phyloP scores from a whole-genome alignment of 306 rosid species.

The Rubus parviflorus region DNA sequence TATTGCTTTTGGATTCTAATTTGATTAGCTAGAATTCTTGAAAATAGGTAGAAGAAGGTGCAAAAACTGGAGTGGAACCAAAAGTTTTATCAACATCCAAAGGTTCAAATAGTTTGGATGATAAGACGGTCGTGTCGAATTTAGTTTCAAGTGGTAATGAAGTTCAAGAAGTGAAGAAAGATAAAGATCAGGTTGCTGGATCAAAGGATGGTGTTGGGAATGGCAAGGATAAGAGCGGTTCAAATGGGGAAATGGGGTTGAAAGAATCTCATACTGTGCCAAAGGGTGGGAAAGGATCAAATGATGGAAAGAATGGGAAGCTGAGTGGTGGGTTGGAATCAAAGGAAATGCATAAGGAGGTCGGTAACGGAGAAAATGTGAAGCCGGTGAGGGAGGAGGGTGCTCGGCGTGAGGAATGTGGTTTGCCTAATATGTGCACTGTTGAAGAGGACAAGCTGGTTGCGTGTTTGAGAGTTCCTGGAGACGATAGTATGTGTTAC shows the following conservation, averaged over 20 bases:
- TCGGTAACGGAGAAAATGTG: slow-evolving; percentile 25
- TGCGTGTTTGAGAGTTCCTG: slow-evolving; percentile 56
- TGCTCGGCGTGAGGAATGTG: slow-evolving; percentile 45
- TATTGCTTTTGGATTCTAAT: not conserved
- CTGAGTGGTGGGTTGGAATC: slow-evolving; percentile 5
- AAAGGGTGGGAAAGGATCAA: slow-evolving; percentile 18
- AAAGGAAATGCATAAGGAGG: slow-evolving; percentile 22
- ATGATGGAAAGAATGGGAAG: slow-evolving; percentile 22
- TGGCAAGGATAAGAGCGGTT: slow-evolving; percentile 20
- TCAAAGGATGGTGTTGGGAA: slow-evolving; percentile 17
- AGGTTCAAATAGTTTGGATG: slow-evolving; percentile 10
- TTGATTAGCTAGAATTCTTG: slow-evolving; percentile 15
- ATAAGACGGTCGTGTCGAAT: not conserved
- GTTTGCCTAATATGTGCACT: slow-evolving; percentile 39
- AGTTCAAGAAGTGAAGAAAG: slow-evolving; percentile 21
- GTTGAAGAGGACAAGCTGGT: slow-evolving; percentile 31
- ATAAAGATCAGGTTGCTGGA: slow-evolving; percentile 17
- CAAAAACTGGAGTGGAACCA: slow-evolving; percentile 13
- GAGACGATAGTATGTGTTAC: slow-evolving; percentile 44
- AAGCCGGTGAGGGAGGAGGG: slow-evolving; percentile 24
- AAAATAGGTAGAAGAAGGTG: slow-evolving; percentile 35
- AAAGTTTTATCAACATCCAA: not conserved
- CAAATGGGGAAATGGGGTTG: slow-evolving; percentile 15
- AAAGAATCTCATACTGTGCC: slow-evolving; percentile 1
- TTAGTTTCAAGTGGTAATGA: slow-evolving; percentile 11